phyloP scores from a whole-genome alignment of 176 grass and related monocot species.

The Hyparrhenia diplandra region DNA sequence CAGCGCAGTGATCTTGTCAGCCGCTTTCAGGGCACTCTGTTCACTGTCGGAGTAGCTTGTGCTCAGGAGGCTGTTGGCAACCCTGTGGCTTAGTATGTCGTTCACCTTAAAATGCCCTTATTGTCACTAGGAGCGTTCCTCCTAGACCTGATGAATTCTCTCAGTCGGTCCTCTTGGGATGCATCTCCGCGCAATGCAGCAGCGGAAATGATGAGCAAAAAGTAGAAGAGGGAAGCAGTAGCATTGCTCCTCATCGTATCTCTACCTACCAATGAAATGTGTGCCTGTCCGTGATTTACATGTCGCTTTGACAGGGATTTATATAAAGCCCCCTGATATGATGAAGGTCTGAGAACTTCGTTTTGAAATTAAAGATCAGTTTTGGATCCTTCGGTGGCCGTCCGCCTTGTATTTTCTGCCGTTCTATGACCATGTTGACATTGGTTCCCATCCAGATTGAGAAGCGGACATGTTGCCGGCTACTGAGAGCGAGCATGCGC shows the following conservation, averaged over 20 bases:
- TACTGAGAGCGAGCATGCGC: too few species aligned
- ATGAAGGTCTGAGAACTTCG: too few species aligned
- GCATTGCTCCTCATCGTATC: background rate
- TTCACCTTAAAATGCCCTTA: background rate
- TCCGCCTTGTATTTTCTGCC: too few species aligned
- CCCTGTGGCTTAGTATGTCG: background rate
- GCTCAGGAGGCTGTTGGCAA: background rate
- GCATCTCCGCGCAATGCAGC: background rate
- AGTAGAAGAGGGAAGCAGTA: background rate
- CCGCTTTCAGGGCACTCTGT: slow-evolving; percentile 21
- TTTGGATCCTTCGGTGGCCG: too few species aligned
- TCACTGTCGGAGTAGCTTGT: background rate
- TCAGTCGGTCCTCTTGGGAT: slow-evolving; percentile 14
- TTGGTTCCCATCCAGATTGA: too few species aligned
- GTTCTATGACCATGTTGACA: too few species aligned
- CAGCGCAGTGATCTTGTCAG: slow-evolving; percentile 42
- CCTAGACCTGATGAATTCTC: slow-evolving; percentile 27
- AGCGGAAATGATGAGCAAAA: background rate
- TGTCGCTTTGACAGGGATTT: too few species aligned
- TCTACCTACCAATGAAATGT: background rate
- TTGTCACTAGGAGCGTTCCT: background rate
- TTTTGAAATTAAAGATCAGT: too few species aligned
- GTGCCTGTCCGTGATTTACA: background rate
- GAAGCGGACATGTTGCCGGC: too few species aligned
- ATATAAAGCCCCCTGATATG: too few species aligned